These are phyloP conservation scores for Geotrichum phurueaensis DNA, from an alignment of 1,139 yeast genomes.

Conservation along the genomic window DNA sequence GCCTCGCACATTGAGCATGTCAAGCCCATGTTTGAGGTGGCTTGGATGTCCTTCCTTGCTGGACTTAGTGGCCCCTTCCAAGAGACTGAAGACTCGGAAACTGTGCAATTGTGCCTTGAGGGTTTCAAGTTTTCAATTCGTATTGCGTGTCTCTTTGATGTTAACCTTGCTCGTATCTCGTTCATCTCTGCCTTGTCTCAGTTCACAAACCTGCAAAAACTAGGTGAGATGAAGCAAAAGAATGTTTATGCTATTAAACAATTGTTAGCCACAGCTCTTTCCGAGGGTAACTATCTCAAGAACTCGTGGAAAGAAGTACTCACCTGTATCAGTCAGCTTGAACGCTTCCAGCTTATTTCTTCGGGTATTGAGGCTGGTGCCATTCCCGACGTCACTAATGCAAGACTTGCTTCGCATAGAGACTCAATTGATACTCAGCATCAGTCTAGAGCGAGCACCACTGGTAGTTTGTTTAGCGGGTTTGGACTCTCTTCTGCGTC, in stretches of 20 bases:
- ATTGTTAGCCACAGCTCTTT: slow-evolving; percentile 67
- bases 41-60: slow-evolving; percentile 96
- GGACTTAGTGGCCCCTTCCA: slow-evolving; percentile 91
- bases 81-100: slow-evolving; percentile 75
- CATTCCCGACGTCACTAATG: slow-evolving; percentile 79
- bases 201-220: slow-evolving; percentile 73
- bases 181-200: slow-evolving; percentile 87
- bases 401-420: slow-evolving; percentile 51
- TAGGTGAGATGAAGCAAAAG: slow-evolving; percentile 71
- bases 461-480: slow-evolving; percentile 13
- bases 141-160: slow-evolving; percentile 77
- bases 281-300: slow-evolving; percentile 68
- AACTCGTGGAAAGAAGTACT: slow-evolving; percentile 81
- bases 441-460: slow-evolving; percentile 21
- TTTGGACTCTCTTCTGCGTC: slow-evolving; percentile 7
- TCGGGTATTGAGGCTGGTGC: slow-evolving; percentile 81
- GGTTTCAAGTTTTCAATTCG: slow-evolving; percentile 79
- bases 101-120: slow-evolving; percentile 65
- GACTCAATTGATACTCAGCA: slow-evolving; percentile 42
- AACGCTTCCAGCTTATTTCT: slow-evolving; percentile 80
- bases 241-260: slow-evolving; percentile 78
- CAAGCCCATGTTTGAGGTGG: slow-evolving; percentile 82
- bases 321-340: slow-evolving; percentile 81
- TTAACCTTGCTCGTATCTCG: slow-evolving; percentile 83
- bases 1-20: slow-evolving; percentile 88